Evolutionary conservation across 345 rosid genomes (phyloP).

Genomic region (Citrus cavaleriei): DNA sequence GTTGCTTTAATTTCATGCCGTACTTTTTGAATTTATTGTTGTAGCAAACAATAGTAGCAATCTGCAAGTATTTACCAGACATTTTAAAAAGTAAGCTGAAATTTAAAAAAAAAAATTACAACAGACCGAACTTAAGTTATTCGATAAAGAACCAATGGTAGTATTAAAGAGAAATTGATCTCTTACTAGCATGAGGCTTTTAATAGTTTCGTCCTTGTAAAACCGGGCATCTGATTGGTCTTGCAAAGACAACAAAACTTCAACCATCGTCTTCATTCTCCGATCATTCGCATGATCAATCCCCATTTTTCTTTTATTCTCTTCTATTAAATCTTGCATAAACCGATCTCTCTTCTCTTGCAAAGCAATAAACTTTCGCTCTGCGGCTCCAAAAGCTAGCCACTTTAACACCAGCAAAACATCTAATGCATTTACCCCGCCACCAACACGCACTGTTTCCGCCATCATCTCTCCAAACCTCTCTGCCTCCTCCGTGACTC

Average conservation of each 20-base stretch:
- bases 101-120: too few relatives aligned
- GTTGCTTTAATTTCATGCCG: too few relatives aligned
- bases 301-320: slow-evolving; percentile 7
- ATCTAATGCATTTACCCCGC: slow-evolving; percentile 10
- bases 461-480: slow-evolving; percentile 16
- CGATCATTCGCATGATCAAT: background rate
- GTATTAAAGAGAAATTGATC: background rate
- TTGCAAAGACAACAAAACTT: slow-evolving; percentile 26
- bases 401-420: slow-evolving; percentile 17
- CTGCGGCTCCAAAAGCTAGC: slow-evolving; percentile 8
- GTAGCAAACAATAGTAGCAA: too few relatives aligned
- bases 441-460: slow-evolving; percentile 14
- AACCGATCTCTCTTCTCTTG: slow-evolving; percentile 24
- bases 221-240: slow-evolving; percentile 18
- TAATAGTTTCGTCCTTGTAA: slow-evolving; percentile 28
- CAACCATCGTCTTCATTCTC: slow-evolving; percentile 22
- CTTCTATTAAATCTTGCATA: slow-evolving; percentile 25
- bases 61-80: too few relatives aligned
- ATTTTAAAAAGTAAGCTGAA: too few relatives aligned
- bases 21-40: too few relatives aligned
- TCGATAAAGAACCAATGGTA: too few relatives aligned
- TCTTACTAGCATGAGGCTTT: slow-evolving; percentile 24
- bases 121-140: too few relatives aligned
- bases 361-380: slow-evolving; percentile 8
- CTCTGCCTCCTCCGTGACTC: slow-evolving; percentile 14